Base-by-base conservation (phyloP, 345 rosid species). In the Rhizophora apiculata region DNA sequence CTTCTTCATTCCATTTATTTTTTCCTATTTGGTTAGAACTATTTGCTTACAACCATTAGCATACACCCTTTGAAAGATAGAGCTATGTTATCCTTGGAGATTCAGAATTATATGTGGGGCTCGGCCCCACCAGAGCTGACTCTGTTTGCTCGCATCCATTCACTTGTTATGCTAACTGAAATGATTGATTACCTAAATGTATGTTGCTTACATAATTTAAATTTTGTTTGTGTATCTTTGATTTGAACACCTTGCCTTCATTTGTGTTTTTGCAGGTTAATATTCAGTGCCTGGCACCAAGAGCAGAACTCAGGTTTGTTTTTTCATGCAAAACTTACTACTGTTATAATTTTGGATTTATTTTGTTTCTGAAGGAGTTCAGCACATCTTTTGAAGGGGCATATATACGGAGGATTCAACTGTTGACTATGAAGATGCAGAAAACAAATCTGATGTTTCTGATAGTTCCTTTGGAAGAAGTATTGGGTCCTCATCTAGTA, bases 401-500 rank as follows among this genome's bases (percentile, higher is more conserved):
- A 79, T 71, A 49, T 26, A 68, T 62, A 53, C 51, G 65, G 91
- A 83, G 72, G 84, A 80, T 76, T 63, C 48, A 39, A 68, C 29
- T 64, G 57, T 64, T 67, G 87, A 75, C 54, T 53, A 69, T 56
- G 84, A 77, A 60, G 84, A 87, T 56, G 1, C 82, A 63, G 92
- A 87, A 76, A 83, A 65, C 75, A 82, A 79, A 70, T 87, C 92
- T 43, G 86, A 83, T 82, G 81, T 76, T 67, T 85, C 92, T 65
- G 88, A 82, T 73, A 61, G 72, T 78, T 65, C 85, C 63, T 76
- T 68, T 57, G 65, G 65, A 71, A 74, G 68, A 68, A 86, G 86
- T 58, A 43, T 75, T 68, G 85, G 88, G 63, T 86, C 90, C 72
- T 84, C 88, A 48, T 87, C 91, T n/a, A 77, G 84, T 69, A 81